Base-by-base conservation (phyloP, 148 eudicot species). In the Rhododendron henanense region DNA sequence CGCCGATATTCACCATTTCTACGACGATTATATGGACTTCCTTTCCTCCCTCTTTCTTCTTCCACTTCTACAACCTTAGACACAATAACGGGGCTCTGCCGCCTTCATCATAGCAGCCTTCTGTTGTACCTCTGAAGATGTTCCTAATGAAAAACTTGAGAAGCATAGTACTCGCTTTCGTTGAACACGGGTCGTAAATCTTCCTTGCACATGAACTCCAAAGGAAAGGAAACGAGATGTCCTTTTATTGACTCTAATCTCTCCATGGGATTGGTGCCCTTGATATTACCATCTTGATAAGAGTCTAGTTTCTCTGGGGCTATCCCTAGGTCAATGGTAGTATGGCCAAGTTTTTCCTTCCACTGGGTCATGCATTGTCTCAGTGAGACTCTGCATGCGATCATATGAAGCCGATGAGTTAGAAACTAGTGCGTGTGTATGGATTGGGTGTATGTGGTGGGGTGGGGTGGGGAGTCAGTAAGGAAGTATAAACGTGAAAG, bases 121-220 rank as follows among this genome's bases (percentile, higher is more conserved):
- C 45, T 41, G 45, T 23, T 19, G 14, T 19, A 14, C 5, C 21
- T 35, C 31, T 37, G n/a, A 16, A 76, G 18, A 16, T 16, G 59
- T 53, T 53, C 31, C 93, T 88, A 97, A 75, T 97, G 99, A 85
- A 97, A 97, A 83, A 97, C 99, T 90, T 97, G 99, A 47, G 98
- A 97, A 23, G 99, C 98, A 57, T 97, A 97, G 85, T 97, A 97
- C 87, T 97, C 99, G 74, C 98, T 95, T 91, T 97, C 99, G 44
- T 94, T 97, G 81, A 95, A 97, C n/a, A 93, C 98, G 3, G 99
- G 99, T 88, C 99, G 90, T 85, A 97, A 84, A 90, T 97, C 99
- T 90, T 97, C 99, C 89, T 91, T 92, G 63, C 90, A 93, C 99
- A 97, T 97, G 76, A 95, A 97, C 35, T 95, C 98, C 90, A 95